Evolutionary conservation across 305 asterid genomes (phyloP).

Genomic region (Striga hermonthica): DNA sequence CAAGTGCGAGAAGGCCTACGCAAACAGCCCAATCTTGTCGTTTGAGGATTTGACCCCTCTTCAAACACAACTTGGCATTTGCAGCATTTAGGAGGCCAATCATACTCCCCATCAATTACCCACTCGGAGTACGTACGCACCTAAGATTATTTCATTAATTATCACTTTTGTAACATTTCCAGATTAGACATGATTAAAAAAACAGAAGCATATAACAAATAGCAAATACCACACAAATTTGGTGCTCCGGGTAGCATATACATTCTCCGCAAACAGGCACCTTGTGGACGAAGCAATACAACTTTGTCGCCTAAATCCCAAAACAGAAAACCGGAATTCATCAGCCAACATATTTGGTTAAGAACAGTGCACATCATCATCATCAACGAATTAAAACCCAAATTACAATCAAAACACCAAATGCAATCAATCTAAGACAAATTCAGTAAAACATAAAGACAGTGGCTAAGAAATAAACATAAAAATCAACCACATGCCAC

Average conservation of each 20-base stretch:
- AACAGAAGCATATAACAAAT: neutral
- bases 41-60: slow-evolving; percentile 60
- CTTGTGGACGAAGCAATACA: slow-evolving; percentile 98
- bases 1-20: slow-evolving; percentile 45
- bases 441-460: slow-evolving; percentile 58
- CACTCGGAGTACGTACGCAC: slow-evolving; percentile 88
- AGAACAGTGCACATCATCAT: neutral
- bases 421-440: slow-evolving; percentile 24
- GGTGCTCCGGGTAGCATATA: slow-evolving; percentile 90
- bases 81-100: slow-evolving; percentile 97
- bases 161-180: neutral
- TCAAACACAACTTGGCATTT: slow-evolving; percentile 68
- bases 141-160: slow-evolving; percentile 34
- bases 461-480: neutral
- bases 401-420: neutral
- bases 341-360: neutral
- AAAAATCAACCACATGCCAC: neutral
- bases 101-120: slow-evolving; percentile 97
- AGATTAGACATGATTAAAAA: neutral
- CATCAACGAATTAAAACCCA: slow-evolving; percentile 14
- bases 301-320: slow-evolving; percentile 76
- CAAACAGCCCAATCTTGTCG: slow-evolving; percentile 92
- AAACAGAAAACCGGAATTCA: slow-evolving; percentile 18
- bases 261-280: slow-evolving; percentile 97
- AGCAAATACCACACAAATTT: slow-evolving; percentile 81